Conservation (phyloP, 306 rosid genomes). For the Begonia masoniana region DNA sequence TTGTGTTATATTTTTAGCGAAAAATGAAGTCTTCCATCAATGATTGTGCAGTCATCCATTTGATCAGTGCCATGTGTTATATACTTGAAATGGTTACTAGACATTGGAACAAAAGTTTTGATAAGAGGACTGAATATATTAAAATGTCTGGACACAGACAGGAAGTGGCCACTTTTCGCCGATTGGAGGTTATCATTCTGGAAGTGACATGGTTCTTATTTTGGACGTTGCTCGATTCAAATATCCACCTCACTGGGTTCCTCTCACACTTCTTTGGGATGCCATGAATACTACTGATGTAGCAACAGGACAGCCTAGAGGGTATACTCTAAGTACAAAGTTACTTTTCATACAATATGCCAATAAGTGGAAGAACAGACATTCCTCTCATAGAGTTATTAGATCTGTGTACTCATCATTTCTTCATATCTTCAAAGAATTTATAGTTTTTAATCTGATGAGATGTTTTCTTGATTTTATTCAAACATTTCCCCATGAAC, state of each 20-base stretch:
- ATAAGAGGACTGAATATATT: not conserved
- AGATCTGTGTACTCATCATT: no score
- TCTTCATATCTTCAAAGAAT: no score
- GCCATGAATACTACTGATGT: constrained; percentile 61
- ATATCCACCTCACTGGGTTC: constrained; percentile 98
- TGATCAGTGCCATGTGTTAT: no score
- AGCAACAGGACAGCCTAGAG: constrained; percentile 59
- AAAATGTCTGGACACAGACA: constrained; percentile 40
- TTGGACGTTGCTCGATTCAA: constrained; percentile 95
- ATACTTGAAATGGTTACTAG: no score
- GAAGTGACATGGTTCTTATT: constrained; percentile 73
- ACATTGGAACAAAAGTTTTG: no score
- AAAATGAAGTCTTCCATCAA: no score
- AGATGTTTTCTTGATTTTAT: no score
- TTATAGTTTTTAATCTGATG: no score
- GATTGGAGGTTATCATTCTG: constrained; percentile 76
- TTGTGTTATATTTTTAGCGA: no score
- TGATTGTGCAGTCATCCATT: no score
- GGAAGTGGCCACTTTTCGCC: constrained; percentile 95
- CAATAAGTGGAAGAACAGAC: not conserved
- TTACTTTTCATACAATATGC: not conserved
- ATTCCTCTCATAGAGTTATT: not conserved
- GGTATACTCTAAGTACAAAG: constrained; percentile 27
- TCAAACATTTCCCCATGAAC: no score
- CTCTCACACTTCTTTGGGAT: constrained; percentile 68